Base-by-base conservation (phyloP, 2,329 filamentous ascomycete species). In the Lizonia empirigonia region DNA sequence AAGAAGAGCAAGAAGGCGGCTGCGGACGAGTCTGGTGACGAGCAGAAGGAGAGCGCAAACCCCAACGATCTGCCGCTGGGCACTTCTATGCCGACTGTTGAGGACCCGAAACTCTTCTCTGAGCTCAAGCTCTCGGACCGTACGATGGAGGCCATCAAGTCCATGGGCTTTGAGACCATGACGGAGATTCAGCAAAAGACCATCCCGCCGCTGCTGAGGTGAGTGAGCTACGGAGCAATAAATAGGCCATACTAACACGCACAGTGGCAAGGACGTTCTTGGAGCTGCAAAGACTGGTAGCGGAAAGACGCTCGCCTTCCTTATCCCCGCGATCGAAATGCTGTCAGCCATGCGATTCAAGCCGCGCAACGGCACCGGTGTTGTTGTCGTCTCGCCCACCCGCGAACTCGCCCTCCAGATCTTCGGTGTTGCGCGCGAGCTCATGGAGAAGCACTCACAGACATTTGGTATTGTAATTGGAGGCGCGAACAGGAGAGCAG, bases 381-480 rank as follows among this genome's bases (percentile, higher is more conserved):
- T 93, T 48, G 88, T 97, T 60, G 85, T 97, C 16, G 89, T 97
- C 24, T 94, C 92, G 9, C 93, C 93, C 1, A 99, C 94, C 0
- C 85, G 94, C 69, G 94, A 99, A 77, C 78, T 97, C 53, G 94
- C 94, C 0, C 83, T 97, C 29, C 94, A 97, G 73, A 97, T 97
- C 58, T 97, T 97, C 66, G 91, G 91, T 55, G 94, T 97, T 23
- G 94, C 93, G 1, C 82, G 91, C 51, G 93, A 97, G 76, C 83
- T 99, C 45, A 92, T 97, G 88, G 86, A 87, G 61, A 85, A 91
- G 74, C 92, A 97, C 77, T 93, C 89, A n/a, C 93, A 89, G 65
- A 97, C 93, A 5, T 95, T 92, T 66, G 93, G 93, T 44, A 96
- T 97, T 53, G 90, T 96, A 53, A 99, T 99, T 64, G 94, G 94